A percentile compares a stretch with the other conserved stretches of the same genome.
Conservation (phyloP, 2,329 filamentous ascomycete species). For the Colletotrichum orbiculare region DNA sequence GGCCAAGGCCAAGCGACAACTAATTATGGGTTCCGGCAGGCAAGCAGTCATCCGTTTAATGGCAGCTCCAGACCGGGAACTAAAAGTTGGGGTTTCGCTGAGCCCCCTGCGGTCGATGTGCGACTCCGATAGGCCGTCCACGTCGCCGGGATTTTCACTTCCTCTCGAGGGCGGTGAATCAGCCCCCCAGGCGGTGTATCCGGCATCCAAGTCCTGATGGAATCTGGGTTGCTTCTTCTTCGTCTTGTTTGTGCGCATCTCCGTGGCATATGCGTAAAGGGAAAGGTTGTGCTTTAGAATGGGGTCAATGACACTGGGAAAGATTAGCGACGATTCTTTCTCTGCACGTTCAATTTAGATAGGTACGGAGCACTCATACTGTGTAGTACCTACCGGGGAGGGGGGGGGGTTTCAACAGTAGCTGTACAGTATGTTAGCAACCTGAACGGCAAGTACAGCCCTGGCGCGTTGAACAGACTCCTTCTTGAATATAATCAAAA, state of each 20-base stretch:
- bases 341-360: conserved; percentile 8
- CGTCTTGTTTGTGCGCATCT: conserved; percentile 27
- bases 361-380: too few species aligned
- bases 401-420: too few species aligned
- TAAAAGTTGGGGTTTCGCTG: conserved; percentile 1
- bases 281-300: background rate
- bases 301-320: conserved; percentile 2
- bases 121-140: conserved; percentile 19
- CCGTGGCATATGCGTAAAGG: conserved; percentile 5
- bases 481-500: too few species aligned
- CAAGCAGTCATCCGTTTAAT: background rate
- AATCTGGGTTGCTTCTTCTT: conserved; percentile 10
- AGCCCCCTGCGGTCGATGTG: conserved; percentile 22
- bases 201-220: background rate
- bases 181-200: background rate
- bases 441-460: too few species aligned
- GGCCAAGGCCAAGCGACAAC: too few species aligned
- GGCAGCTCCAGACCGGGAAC: conserved; percentile 2
- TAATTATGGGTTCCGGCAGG: too few species aligned
- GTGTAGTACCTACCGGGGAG: too few species aligned
- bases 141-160: conserved; percentile 9
- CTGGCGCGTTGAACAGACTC: too few species aligned
- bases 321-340: conserved; percentile 1
- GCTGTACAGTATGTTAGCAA: too few species aligned
- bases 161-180: conserved; percentile 5